phyloP scores from a whole-genome alignment of 2,329 filamentous ascomycete species.

The Xylaria sp. region DNA sequence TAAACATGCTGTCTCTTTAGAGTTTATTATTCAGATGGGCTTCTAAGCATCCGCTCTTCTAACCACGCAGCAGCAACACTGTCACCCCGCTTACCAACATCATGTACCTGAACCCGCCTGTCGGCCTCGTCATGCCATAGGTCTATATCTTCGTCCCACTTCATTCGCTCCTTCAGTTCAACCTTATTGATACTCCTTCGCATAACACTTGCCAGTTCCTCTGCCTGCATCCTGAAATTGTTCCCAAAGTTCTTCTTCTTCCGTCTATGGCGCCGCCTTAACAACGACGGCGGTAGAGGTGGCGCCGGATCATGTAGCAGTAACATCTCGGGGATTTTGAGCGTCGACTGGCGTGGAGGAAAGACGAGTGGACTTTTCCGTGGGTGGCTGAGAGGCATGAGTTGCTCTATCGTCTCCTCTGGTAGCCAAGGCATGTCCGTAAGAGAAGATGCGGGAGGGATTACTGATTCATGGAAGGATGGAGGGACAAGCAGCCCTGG shows the following conservation, averaged over 20 bases:
- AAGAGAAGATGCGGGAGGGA: slow-evolving; percentile 42
- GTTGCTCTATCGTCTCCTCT: slow-evolving; percentile 15
- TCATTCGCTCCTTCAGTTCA: slow-evolving; percentile 57
- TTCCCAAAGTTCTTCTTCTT: slow-evolving; percentile 50
- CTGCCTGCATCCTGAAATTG: slow-evolving; percentile 59
- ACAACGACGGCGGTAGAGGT: slow-evolving; percentile 31
- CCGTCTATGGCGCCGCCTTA: slow-evolving; percentile 38
- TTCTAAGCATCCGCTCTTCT: slow-evolving; percentile 31
- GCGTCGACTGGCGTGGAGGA: slow-evolving; percentile 59
- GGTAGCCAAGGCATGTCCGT: slow-evolving; percentile 38
- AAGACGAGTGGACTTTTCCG: slow-evolving; percentile 56
- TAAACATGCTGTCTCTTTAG: background rate
- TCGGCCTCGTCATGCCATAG: slow-evolving; percentile 51
- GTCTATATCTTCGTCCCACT: slow-evolving; percentile 56
- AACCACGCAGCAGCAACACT: slow-evolving; percentile 43
- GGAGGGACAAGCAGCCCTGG: slow-evolving; percentile 60
- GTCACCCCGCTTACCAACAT: slow-evolving; percentile 51
- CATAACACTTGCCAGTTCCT: slow-evolving; percentile 61
- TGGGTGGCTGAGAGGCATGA: slow-evolving; percentile 24
- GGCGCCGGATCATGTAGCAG: slow-evolving; percentile 58
- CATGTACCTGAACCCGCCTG: slow-evolving; percentile 54
- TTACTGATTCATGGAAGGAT: slow-evolving; percentile 55
- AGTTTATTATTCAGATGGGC: background rate
- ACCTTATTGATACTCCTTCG: slow-evolving; percentile 59
- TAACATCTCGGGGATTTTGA: slow-evolving; percentile 62